Evolutionary conservation across 1,284 basidiomycete species (phyloP), one percentile per base, ranked within the genome.

Genomic region (Wallemia ichthyophaga): DNA sequence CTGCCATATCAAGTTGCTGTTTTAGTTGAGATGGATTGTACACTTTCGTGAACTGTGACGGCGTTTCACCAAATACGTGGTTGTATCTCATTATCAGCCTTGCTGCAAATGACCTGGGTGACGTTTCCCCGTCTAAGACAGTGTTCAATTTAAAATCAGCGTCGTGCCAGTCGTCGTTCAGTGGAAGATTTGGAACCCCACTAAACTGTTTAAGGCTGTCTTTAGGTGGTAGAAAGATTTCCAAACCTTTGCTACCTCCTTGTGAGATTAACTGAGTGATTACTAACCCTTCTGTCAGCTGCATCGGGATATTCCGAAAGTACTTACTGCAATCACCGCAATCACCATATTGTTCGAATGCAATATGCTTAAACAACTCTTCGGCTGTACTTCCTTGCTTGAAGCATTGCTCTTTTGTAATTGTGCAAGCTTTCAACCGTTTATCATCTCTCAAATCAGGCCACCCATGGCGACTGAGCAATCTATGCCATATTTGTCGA

Each of bases 401-500:
- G 15, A 58, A 33, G 13, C 61, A 59, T 31, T 62, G 62, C 24
- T 53, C 54, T 1, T 27, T 48, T 9, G 33, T 32, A 2, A 61
- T 61, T 13, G 63, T 25, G 1, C 56, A 59, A 60, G 64, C 21
- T 61, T 61, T 2, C 33, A 59, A 17, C 58, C 55, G 3, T 17
- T 11, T 32, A 1, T 25, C 27, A 17, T 27, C 27, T 25, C 61
- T 60, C 27, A 64, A 62, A 59, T 64, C 62, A 23, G 64, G 64
- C 31, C 62, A 64, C 17, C 64, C 64, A 32, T 62, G 57, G 1
- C 62, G 25, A 25, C 11, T 59, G 11, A 55, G 61, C 56, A 62
- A 54, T 63, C 64, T 64, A 25, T 60, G 61, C 64, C 64, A 64
- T 13, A 27, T 60, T 61, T 63, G 64, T 19, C 62, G 61, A 27